A percentile compares a stretch with the other conserved stretches of the same genome.
Conservation (phyloP, 768 basidiomycete species). For the Termitomyces titanicus region DNA sequence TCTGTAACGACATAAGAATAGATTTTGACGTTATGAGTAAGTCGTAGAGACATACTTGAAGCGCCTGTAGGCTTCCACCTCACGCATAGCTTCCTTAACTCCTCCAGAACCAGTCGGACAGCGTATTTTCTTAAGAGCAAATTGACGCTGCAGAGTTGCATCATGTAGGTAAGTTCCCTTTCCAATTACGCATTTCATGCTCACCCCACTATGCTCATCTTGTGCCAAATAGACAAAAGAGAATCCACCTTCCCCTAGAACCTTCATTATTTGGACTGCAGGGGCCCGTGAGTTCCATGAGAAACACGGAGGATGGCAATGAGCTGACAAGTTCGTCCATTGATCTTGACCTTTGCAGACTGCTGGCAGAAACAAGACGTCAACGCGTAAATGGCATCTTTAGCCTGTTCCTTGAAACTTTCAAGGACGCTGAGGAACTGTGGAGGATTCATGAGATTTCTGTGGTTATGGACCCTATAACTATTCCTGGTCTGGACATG, state of each 20-base stretch:
- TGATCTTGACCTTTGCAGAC: conserved; percentile 89
- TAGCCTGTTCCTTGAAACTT: conserved; percentile 66
- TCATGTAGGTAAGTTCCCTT: background rate
- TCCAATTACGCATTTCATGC: conserved; percentile 16
- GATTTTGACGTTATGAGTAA: too few relatives aligned
- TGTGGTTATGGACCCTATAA: background rate
- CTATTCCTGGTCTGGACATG: background rate
- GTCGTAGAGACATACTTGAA: conserved; percentile 68
- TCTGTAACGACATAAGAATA: conserved; percentile 32
- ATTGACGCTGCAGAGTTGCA: conserved; percentile 61
- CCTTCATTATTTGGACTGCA: conserved; percentile 84
- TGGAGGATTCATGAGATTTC: conserved; percentile 24
- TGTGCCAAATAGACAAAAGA: conserved; percentile 88
- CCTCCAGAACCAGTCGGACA: conserved; percentile 87
- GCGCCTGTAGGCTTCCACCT: conserved; percentile 90
- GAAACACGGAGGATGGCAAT: conserved; percentile 2
- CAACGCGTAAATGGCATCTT: conserved; percentile 79
- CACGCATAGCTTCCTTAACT: conserved; percentile 85
- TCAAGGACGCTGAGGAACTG: conserved; percentile 48
- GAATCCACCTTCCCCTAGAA: conserved; percentile 96
- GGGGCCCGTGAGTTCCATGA: conserved; percentile 3
- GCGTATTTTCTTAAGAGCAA: conserved; percentile 95
- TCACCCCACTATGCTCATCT: conserved; percentile 80
- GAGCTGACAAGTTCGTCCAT: conserved; percentile 85
- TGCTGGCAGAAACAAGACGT: conserved; percentile 79